Percentiles rank a stretch among this genome's conserved stretches.
Conservation (phyloP, 805 yeast species). For the Candida methanosorbosa region DNA sequence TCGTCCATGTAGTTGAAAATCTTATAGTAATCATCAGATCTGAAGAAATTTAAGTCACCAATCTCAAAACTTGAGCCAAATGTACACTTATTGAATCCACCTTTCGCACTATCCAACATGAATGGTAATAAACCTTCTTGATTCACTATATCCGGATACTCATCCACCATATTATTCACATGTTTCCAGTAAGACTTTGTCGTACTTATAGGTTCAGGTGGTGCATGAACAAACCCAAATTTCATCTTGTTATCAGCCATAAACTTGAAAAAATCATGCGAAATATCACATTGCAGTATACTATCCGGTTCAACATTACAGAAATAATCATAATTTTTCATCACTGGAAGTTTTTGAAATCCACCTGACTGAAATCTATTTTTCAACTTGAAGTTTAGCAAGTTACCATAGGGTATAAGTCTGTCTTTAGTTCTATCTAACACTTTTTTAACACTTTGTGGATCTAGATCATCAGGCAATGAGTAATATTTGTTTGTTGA, state of each 20-base stretch:
- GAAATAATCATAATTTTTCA: slow-evolving; percentile 41
- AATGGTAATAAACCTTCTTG: slow-evolving; percentile 32
- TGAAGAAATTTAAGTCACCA: slow-evolving; percentile 40
- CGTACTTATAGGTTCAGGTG: slow-evolving; percentile 14
- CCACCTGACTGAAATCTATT: slow-evolving; percentile 45
- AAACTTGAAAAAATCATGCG: slow-evolving; percentile 41
- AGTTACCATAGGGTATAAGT: slow-evolving; percentile 21
- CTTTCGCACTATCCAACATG: slow-evolving; percentile 28
- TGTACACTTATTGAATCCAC: slow-evolving; percentile 40
- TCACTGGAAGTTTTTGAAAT: slow-evolving; percentile 34
- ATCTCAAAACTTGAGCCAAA: slow-evolving; percentile 56
- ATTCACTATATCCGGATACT: slow-evolving; percentile 31
- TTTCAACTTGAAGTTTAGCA: slow-evolving; percentile 39
- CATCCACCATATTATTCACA: slow-evolving; percentile 32
- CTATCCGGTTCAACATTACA: slow-evolving; percentile 54
- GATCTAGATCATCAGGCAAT: slow-evolving; percentile 61
- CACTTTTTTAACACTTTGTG: slow-evolving; percentile 16
- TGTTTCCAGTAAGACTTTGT: slow-evolving; percentile 29
- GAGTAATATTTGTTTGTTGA: slow-evolving; percentile 49
- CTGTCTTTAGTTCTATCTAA: slow-evolving; percentile 36
- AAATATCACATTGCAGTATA: slow-evolving; percentile 44
- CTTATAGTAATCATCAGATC: slow-evolving; percentile 35
- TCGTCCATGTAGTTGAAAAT: slow-evolving; percentile 38
- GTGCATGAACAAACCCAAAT: slow-evolving; percentile 34
- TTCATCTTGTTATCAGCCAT: slow-evolving; percentile 29